Base-by-base conservation (phyloP, 2,329 filamentous ascomycete genomes). In the Trichoderma atrobrunneum region DNA sequence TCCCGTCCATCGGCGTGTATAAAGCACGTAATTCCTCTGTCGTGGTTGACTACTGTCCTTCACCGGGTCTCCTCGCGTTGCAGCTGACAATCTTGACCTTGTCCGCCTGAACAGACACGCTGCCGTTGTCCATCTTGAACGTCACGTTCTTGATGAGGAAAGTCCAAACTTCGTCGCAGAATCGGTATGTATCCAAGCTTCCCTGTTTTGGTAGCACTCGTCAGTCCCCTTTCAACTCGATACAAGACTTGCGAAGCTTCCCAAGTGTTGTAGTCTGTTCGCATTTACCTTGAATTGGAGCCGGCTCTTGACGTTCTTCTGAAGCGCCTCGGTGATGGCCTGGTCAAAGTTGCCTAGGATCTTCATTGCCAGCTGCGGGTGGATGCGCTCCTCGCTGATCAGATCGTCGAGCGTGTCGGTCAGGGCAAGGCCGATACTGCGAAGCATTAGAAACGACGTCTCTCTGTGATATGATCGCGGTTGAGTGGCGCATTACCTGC, bases 111-210 rank as follows among this genome's bases (percentile, higher is more conserved):
- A 98, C 90, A 1, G 89, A 88, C 73, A 90, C 88, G 71, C 88
- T 89, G 76, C 87, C 87, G 67, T 92, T 93, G 77, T 98, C 95
- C 85, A 98, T 92, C 85, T 99, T 99, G 86, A 99, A 98, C n/a
- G 91, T 94, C 71, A 98, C 95, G 76, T 98, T 96, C 84, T 98
- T 98, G 84, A 99, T 97, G 72, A 99, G 89, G 82, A 99, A 99
- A 1, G 96, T 99, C 96, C 96, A 99, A 72, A 99, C 96, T 85
- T 99, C 96, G 84, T 99, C 96, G 85, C 96, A 99, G 88, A 99
- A 99, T 77, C 96, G 92, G 86, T 99, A 99, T 18, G 96, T 98
- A 81, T 98, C 95, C 74, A 99, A 91, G 80, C 97, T 96, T 62
- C 96, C 96, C 95, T 98, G 60, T 68, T 57, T 30, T 8, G 3